Percentiles rank a stretch among this genome's conserved stretches.
Evolutionary conservation across 1,284 basidiomycete species (phyloP).

Genomic region (Nidula niveotomentosa): DNA sequence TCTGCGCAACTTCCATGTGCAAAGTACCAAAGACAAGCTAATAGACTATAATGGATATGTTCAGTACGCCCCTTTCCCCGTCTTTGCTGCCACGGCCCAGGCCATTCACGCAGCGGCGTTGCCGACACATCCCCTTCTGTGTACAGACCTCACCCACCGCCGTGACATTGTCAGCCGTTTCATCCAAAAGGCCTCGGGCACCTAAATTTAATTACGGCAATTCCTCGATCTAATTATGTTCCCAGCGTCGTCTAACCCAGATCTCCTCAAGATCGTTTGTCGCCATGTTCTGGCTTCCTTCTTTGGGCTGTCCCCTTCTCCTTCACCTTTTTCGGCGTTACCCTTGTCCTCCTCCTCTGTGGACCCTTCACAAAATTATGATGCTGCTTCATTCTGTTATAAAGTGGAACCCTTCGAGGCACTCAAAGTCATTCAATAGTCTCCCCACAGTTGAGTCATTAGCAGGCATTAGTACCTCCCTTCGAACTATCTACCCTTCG

Average conservation of each 20-base stretch:
- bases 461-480: neutral
- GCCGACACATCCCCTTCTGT: neutral
- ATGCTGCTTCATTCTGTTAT: neutral
- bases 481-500: neutral
- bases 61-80: too few species aligned
- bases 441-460: neutral
- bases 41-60: neutral
- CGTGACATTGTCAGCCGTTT: too few species aligned
- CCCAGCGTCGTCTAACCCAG: neutral
- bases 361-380: neutral
- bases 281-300: slow-evolving; percentile 5
- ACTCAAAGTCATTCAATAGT: neutral
- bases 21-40: neutral
- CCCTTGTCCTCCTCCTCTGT: slow-evolving; percentile 15
- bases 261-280: neutral
- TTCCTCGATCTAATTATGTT: neutral
- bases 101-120: neutral
- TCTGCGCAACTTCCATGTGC: neutral
- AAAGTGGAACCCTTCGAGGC: neutral
- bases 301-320: slow-evolving; percentile 15
- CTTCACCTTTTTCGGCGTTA: slow-evolving; percentile 15
- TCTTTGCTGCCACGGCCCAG: neutral
- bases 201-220: neutral
- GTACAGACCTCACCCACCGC: too few species aligned
- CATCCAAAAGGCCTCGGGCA: too few species aligned